Base-by-base conservation (phyloP, 2,329 filamentous ascomycete species). In the Dactylellina drechsleri region DNA sequence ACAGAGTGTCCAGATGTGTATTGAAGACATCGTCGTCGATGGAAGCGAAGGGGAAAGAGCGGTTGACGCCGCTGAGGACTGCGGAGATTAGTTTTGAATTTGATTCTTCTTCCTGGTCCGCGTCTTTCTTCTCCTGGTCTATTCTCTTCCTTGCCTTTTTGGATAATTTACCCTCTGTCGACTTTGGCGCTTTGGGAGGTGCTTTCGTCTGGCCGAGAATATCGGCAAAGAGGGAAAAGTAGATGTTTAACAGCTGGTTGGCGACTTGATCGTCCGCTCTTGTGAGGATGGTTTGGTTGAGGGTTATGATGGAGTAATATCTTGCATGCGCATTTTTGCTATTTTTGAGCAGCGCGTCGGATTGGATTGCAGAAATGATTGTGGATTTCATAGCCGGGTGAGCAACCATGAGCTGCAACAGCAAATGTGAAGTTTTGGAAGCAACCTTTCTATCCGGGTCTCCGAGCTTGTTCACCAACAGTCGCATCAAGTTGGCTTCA, bases 361-460 rank as follows among this genome's bases (percentile, higher is more conserved):
- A 89, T 82, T 99, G 94, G 50, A 99, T 89, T 8, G 89, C 88
- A 76, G 88, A 89, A 78, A 97, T 89, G 77, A 99, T 91, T 61
- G 96, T 89, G 15, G 88, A 85, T 82, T 97, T 98, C 95, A 99
- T 99, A 65, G 92, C 86, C 0, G 95, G 95, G 81, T 99, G 95
- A 0, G 90, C 89, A 72, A 90, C 91, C 80, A 97, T 88, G 6
- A 99, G 85, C 81, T 99, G 95, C 61, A 99, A 85, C n/a, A 99
- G 85, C 52, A 98, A 86, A 82, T 97, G 96, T 0, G 95, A 98
- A 1, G 94, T 91, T 74, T 93, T 89, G 2, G 95, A 99, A 0
- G 95, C 90, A 79, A 99, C 96, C 83, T 98, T 99, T 81, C 93
- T 93, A 78, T 96, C 92, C 52, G 91, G 92, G 81, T 99, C 95